Evolutionary conservation across 208 protist genomes (phyloP).

Genomic region (Trypanosomatidae sp.): DNA sequence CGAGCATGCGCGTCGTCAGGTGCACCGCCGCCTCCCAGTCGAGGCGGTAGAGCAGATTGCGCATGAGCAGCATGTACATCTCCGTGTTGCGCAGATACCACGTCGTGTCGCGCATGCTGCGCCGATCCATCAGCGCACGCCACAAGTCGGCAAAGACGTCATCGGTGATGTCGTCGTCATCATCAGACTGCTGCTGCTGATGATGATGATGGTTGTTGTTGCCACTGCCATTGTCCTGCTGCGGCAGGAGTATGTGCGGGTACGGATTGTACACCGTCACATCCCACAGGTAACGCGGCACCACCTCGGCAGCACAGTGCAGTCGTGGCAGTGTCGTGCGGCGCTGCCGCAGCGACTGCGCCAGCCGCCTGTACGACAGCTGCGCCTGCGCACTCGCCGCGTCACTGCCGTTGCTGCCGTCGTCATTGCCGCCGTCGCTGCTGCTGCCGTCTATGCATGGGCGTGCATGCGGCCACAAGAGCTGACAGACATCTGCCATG

Average conservation of each 20-base stretch:
- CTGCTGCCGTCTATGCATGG: too few species aligned
- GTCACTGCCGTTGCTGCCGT: too few species aligned
- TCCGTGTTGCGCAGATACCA: slow-evolving; percentile 81
- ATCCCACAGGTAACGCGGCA: slow-evolving; percentile 69
- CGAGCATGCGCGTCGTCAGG: slow-evolving; percentile 54
- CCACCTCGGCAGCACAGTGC: slow-evolving; percentile 19
- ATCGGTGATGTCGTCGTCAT: slow-evolving; percentile 6
- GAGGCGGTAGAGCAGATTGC: slow-evolving; percentile 68
- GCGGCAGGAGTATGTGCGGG: slow-evolving; percentile 29
- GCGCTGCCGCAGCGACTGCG: too few species aligned
- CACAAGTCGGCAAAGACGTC: slow-evolving; percentile 79
- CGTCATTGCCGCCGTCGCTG: slow-evolving; percentile 11
- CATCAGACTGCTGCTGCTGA: not conserved
- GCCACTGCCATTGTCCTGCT: not conserved
- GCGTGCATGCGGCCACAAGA: slow-evolving; percentile 10
- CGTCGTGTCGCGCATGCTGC: slow-evolving; percentile 30
- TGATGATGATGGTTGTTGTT: not conserved
- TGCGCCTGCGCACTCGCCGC: too few species aligned
- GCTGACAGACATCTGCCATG: slow-evolving; percentile 31
- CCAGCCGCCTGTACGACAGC: too few species aligned
- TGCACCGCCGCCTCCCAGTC: slow-evolving; percentile 80
- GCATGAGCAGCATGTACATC: slow-evolving; percentile 66
- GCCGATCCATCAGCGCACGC: slow-evolving; percentile 47
- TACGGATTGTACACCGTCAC: slow-evolving; percentile 70
- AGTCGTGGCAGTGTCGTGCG: slow-evolving; percentile 61